Conservation (phyloP, 371 early-diverging fungal genomes). For the Syncephalastrum racemosum region DNA sequence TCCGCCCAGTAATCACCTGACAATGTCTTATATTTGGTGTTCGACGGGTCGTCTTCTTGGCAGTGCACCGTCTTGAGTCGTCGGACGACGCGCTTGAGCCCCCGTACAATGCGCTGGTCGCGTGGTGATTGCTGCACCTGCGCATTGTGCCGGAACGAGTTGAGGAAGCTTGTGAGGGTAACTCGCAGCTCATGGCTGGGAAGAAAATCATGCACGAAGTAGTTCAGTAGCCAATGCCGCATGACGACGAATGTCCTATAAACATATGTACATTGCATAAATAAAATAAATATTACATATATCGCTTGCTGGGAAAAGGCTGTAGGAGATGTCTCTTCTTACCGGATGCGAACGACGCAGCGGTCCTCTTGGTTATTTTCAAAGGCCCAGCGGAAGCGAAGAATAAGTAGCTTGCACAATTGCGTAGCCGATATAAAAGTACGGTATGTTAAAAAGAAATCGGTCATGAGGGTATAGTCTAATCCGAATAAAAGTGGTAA, state of each 20-base stretch:
- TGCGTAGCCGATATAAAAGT: conserved; percentile 60
- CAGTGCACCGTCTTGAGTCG: conserved; percentile 44
- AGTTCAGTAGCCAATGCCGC: conserved; percentile 69
- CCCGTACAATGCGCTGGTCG: conserved; percentile 59
- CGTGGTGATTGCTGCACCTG: conserved; percentile 48
- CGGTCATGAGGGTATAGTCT: conserved; percentile 72
- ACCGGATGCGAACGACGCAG: conserved; percentile 63
- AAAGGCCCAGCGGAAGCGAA: conserved; percentile 65
- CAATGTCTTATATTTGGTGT: too few relatives aligned
- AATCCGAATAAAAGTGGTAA: neutral
- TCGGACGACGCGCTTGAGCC: conserved; percentile 51
- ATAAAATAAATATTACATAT: neutral
- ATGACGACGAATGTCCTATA: conserved; percentile 64
- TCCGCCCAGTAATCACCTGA: too few relatives aligned
- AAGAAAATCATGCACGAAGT: conserved; percentile 66
- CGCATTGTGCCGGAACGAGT: conserved; percentile 39
- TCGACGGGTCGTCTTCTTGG: too few relatives aligned
- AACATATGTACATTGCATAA: neutral
- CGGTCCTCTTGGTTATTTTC: conserved; percentile 54
- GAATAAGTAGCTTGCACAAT: conserved; percentile 55
- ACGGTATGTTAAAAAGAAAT: conserved; percentile 71
- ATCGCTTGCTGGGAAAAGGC: too few relatives aligned
- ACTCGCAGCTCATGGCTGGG: conserved; percentile 44
- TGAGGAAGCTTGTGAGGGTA: conserved; percentile 46
- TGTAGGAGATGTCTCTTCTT: too few relatives aligned